These are phyloP conservation scores for Vaccinium macrocarpon DNA, from an alignment of 148 eudicot genomes.

Conservation along the genomic window DNA sequence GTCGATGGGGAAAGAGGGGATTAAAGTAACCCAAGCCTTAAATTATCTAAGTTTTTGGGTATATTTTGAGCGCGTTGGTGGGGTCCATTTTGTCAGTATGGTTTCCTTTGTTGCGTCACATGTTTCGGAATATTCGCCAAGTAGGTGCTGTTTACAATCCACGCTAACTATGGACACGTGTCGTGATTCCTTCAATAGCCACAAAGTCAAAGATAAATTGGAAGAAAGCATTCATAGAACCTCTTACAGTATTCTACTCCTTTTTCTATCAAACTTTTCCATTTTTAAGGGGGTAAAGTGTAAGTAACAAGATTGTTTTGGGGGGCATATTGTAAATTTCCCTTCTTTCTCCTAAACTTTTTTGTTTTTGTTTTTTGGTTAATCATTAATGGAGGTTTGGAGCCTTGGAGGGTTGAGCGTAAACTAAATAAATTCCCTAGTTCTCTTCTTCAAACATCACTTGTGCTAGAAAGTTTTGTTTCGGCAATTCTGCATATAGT, in stretches of 20 bases:
- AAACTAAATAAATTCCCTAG: too few species aligned
- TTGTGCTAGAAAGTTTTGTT: background rate
- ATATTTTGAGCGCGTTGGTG: background rate
- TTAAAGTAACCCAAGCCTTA: too few species aligned
- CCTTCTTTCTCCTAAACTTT: too few species aligned
- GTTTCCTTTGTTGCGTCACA: background rate
- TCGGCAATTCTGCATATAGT: background rate
- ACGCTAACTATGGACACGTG: background rate
- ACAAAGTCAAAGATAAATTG: background rate
- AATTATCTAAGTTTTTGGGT: background rate
- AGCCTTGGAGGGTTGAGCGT: too few species aligned
- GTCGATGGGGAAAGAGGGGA: too few species aligned
- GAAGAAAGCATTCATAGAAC: background rate
- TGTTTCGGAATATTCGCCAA: conserved; percentile 6
- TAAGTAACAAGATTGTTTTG: too few species aligned
- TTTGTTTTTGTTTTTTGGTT: too few species aligned
- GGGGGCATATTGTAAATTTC: too few species aligned
- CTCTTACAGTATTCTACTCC: too few species aligned
- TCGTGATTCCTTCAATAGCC: background rate
- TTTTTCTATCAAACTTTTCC: too few species aligned
- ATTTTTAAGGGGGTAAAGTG: too few species aligned
- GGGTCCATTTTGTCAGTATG: background rate
- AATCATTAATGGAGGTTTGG: too few species aligned
- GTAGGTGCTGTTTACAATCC: background rate
- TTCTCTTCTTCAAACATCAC: background rate